Evolutionary conservation across 306 rosid genomes (phyloP), one percentile per base, ranked within the genome.

Genomic region (Luffa acutangula): DNA sequence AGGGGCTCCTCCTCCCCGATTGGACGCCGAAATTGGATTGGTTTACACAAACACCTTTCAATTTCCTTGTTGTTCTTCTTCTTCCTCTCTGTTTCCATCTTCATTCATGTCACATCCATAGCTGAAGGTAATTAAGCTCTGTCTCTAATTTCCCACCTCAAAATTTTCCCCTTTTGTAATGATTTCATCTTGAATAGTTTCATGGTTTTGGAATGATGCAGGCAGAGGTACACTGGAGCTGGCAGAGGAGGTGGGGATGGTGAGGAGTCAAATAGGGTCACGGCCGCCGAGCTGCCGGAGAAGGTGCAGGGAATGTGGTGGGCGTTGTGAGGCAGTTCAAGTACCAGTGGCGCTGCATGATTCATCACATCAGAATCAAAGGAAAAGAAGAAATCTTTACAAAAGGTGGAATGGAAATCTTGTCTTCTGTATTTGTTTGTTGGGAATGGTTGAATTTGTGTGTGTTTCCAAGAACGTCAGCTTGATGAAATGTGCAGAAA

Each of bases 281-380:
- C 83, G 85, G 25, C 98, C 96, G 5, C 98, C 97, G 2, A 84
- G 76, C 73, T 94, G 98, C 82, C 89, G 79, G 75, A 63, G 79
- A 53, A 81, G 87, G 82, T 94, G 97, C 84, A 75, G 31, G 12
- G 81, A 18, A 7, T 93, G 98, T 71, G 88, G 97, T 60, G 89
- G 83, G 7, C 88, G 76, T 18, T 93, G 97, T 79, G 97, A 85
- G 79, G 98, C 97, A 43, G 93, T 94, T 81, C 94, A 89, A 79
- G 97, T 94, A 5, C 97, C 97, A 0, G 77, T 88, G 75, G 81
- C 39, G 0, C 89, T 92, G 1, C 86, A 75, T 83, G 67, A 49
- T 9, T 73, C 53, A 42, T 73, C 53, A 42, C 86, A 88, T 31
- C 86, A 86, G 78, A 85, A 7, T 36, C 86, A 75, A 52, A 72